These are phyloP conservation scores for Rhizopus sp. DNA, from an alignment of 371 early-diverging fungal species.

Conservation along the genomic window DNA sequence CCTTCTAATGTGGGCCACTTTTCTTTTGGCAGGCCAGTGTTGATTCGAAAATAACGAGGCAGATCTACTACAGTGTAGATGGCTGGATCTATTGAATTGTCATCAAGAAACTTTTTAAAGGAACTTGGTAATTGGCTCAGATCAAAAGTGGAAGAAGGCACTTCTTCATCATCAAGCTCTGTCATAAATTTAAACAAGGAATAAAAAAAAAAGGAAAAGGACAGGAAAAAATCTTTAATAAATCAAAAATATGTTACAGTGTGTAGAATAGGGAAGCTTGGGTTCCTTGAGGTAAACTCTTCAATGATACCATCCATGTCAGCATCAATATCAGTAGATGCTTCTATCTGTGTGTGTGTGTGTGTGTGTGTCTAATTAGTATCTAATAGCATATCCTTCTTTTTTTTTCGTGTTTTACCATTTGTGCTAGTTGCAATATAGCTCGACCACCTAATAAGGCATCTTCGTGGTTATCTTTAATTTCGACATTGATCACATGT, in stretches of 20 bases:
- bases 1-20: conserved; percentile 43
- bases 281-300: conserved; percentile 63
- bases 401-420: conserved; percentile 35
- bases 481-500: conserved; percentile 95
- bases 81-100: conserved; percentile 66
- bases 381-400: not conserved
- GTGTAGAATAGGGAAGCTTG: conserved; percentile 59
- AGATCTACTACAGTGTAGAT: conserved; percentile 62
- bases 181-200: too few relatives aligned
- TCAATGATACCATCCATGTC: conserved; percentile 85
- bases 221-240: not conserved
- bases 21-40: conserved; percentile 43
- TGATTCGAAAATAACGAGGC: conserved; percentile 75
- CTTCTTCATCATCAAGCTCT: too few relatives aligned
- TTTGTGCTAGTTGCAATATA: conserved; percentile 77
- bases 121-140: conserved; percentile 52
- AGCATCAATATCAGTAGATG: conserved; percentile 72
- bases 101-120: conserved; percentile 61
- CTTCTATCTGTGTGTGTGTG: conserved; percentile 69
- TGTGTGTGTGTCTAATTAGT: not conserved
- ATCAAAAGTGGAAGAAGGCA: conserved; percentile 25
- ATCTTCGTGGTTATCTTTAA: conserved; percentile 92
- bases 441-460: conserved; percentile 84
- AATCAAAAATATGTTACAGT: conserved; percentile 62
- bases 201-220: not conserved